Conservation (phyloP, 306 rosid species). For the Crotalaria pallida region DNA sequence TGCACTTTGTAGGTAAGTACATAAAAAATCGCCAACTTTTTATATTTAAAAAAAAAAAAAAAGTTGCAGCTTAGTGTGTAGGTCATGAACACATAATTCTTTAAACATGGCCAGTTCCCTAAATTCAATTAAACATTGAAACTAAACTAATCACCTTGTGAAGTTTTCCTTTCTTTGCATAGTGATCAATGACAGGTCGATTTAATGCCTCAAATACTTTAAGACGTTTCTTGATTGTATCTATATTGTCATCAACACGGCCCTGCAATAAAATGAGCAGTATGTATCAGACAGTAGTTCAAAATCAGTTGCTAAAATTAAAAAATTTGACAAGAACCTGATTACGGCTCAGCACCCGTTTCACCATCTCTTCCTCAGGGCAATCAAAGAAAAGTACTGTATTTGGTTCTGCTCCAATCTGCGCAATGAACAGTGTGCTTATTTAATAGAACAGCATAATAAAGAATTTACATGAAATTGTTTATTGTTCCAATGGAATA, state of each 20-base stretch:
- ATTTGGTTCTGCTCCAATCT: constrained; percentile 75
- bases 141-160: constrained; percentile 45
- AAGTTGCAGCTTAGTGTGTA: not conserved
- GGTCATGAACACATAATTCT: not conserved
- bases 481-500: not conserved
- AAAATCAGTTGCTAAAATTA: not conserved
- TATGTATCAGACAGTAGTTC: constrained; percentile 18
- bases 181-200: constrained; percentile 76
- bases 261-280: constrained; percentile 51
- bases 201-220: constrained; percentile 63
- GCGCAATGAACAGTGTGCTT: constrained; percentile 15
- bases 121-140: constrained; percentile 19
- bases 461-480: constrained; percentile 1
- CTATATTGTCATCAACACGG: constrained; percentile 89
- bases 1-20: not conserved
- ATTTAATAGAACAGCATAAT: not conserved
- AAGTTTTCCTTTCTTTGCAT: constrained; percentile 72
- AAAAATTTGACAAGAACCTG: constrained; percentile 52
- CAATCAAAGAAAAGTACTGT: constrained; percentile 94
- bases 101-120: not conserved
- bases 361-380: constrained; percentile 93
- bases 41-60: not conserved
- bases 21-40: not conserved
- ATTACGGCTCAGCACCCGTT: constrained; percentile 85
- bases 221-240: constrained; percentile 81